Base-by-base conservation (phyloP, 1,284 basidiomycete genomes). In the Sanghuangporus sanghuang region DNA sequence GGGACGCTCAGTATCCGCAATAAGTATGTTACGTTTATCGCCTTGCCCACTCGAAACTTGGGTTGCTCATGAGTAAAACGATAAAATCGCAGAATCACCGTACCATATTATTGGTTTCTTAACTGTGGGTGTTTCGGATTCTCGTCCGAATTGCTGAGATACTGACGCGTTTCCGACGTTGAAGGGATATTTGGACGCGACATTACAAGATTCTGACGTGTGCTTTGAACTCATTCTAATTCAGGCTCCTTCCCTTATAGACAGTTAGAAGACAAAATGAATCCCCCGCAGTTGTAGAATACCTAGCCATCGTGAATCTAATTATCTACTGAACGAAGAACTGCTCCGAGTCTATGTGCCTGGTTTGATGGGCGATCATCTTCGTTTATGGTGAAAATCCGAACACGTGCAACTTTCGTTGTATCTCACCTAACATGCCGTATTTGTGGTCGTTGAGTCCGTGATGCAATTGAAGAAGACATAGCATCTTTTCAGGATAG, bases 171-270 rank as follows among this genome's bases (percentile, higher is more conserved):
- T 71, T 73, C 32, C 68, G 7, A 61, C 35, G 14, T 3, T 57
- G 11, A 66, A 86, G 84, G 85, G 84, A 84, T 93, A 64, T 92
- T 93, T 71, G 92, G 93, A 6, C 82, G 92, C 16, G 90, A 94
- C 72, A 75, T 94, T 56, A 90, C 86, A 9, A 82, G 89, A 18
- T 92, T 93, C 73, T 93, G 42, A 55, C 9, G 7, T 46, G 16
- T 18, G 1, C 12, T n/a, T n/a, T 5, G 16, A 18, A 5, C 8
- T n/a, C 16, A n/a, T 18, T 14, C 7, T 18, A 46, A 46, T 2
- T n/a, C 5, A 14, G 44, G 5, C 44, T 7, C 16, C 5, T 52
- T 32, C 27, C 49, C 27, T 18, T 52, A 27, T 32, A 52, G 49
- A 52, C 7, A 23, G n/a, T n/a, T 9, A 52, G 35, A 52, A n/a